A percentile compares a stretch with the other conserved stretches of the same genome.
Conservation (phyloP, 805 yeast genomes). For the Metschnikowia amazonensis region DNA sequence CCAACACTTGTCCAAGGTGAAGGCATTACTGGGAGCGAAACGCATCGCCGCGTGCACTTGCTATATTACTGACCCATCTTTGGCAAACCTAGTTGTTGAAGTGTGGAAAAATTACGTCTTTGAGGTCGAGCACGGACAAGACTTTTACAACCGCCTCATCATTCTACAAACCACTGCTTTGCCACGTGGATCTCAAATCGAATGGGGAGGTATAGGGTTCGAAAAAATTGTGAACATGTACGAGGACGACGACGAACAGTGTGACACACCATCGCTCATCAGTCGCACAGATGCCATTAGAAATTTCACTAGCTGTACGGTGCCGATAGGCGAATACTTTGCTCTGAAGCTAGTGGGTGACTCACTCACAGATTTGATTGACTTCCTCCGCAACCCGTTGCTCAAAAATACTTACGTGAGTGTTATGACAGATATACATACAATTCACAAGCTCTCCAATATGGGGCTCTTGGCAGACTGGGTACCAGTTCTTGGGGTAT, state of each 20-base stretch:
- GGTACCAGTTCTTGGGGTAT: slow-evolving; percentile 16
- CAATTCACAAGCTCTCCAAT: slow-evolving; percentile 11
- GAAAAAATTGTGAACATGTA: slow-evolving; percentile 34
- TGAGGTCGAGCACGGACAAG: slow-evolving; percentile 17
- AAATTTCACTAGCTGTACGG: slow-evolving; percentile 3
- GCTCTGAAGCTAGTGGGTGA: slow-evolving; percentile 8
- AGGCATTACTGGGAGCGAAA: slow-evolving; percentile 46
- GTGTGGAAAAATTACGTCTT: slow-evolving; percentile 46
- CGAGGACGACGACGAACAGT: slow-evolving; percentile 34
- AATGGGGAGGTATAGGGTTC: slow-evolving; percentile 69
- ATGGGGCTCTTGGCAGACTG: slow-evolving; percentile 17
- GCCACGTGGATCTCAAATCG: slow-evolving; percentile 64
- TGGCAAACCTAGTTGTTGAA: slow-evolving; percentile 28
- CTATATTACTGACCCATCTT: slow-evolving; percentile 40
- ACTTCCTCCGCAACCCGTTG: slow-evolving; percentile 10
- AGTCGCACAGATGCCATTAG: neutral
- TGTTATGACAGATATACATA: slow-evolving; percentile 10
- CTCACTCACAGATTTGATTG: slow-evolving; percentile 8
- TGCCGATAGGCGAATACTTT: slow-evolving; percentile 6
- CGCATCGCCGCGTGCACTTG: slow-evolving; percentile 51
- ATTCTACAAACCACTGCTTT: slow-evolving; percentile 54
- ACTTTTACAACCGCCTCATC: slow-evolving; percentile 31
- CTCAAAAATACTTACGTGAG: slow-evolving; percentile 7
- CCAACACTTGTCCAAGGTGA: slow-evolving; percentile 69
- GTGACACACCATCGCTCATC: neutral